Evolutionary conservation across 768 basidiomycete genomes (phyloP), one percentile per base, ranked within the genome.

Genomic region (Phanerochaete carnosa): DNA sequence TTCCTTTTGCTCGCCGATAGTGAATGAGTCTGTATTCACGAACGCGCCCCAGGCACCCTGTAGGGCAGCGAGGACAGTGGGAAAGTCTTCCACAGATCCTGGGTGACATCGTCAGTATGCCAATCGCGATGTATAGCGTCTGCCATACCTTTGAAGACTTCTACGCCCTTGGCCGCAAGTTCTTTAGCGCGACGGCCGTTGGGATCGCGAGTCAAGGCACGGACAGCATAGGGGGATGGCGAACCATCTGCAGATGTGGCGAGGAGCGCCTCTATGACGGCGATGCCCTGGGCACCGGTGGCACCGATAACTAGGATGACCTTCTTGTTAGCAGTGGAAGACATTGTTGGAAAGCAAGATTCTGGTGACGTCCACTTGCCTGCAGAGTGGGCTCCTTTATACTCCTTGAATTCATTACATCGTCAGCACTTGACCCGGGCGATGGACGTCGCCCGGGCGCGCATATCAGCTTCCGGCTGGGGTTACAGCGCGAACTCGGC

Each of bases 291-390:
- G 4, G 77, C 77, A 55, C 78, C 78, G 45, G 78, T 79, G 8
- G 74, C 78, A 28, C 78, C 78, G 26, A 79, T 74, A 45, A 79
- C 75, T 54, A 77, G 70, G 56, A 79, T 77, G 56, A 75, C 64
- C 66, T 75, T 77, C 47, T 61, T 61, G 35, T 25, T 29, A 28
- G 32, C 19, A 43, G 33, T 35, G 33, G 33, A 7, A 15, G 58
- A 50, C 58, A 59, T 59, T 47, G 4, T 58, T 51, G 49, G 9
- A 16, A 11, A 7, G 49, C 25, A 15, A 26, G 16, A n/a, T 51
- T 15, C 25, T 12, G 16, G 9, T 11, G 16, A 22, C 23, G 12
- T 22, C 16, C n/a, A 11, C 22, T 13, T 23, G 25, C 26, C 16
- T 25, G 47, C n/a, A n/a, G n/a, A n/a, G n/a, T n/a, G n/a, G 25